phyloP scores from a whole-genome alignment of 345 rosid species.

The Arabis alpina region DNA sequence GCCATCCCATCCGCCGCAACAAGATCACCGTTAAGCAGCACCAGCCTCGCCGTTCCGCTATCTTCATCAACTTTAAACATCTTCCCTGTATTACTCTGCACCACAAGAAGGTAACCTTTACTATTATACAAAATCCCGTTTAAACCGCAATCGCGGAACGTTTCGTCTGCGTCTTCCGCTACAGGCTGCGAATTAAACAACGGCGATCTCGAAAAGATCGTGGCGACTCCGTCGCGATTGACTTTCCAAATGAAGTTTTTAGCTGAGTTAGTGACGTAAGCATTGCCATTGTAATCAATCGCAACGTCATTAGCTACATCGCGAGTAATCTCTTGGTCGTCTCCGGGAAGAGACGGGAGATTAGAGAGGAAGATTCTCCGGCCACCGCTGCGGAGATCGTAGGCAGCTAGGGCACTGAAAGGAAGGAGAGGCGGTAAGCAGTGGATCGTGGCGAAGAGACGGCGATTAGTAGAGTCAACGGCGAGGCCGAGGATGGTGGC shows the following conservation, averaged over 20 bases:
- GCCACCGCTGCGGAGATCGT: constrained; percentile 62
- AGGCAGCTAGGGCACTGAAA: constrained; percentile 85
- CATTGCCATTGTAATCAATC: constrained; percentile 74
- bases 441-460: constrained; percentile 70
- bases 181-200: constrained; percentile 52
- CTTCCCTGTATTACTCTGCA: constrained; percentile 86
- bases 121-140: constrained; percentile 79
- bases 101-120: constrained; percentile 79
- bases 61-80: constrained; percentile 80
- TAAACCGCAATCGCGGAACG: constrained; percentile 57
- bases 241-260: constrained; percentile 91
- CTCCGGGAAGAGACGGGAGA: constrained; percentile 42
- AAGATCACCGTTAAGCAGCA: constrained; percentile 57
- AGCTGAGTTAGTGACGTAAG: constrained; percentile 83
- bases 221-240: constrained; percentile 57
- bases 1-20: constrained; percentile 66
- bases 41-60: constrained; percentile 63
- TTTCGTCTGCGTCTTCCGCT: constrained; percentile 45
- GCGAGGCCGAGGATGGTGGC: constrained; percentile 63
- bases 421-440: constrained; percentile 56
- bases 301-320: constrained; percentile 72
- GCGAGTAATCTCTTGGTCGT: constrained; percentile 22
- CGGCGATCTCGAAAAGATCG: constrained; percentile 71
- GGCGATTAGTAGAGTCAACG: constrained; percentile 58
- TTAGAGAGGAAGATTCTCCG: constrained; percentile 45